phyloP scores from a whole-genome alignment of 306 rosid species.

The Phaseolus lunatus region DNA sequence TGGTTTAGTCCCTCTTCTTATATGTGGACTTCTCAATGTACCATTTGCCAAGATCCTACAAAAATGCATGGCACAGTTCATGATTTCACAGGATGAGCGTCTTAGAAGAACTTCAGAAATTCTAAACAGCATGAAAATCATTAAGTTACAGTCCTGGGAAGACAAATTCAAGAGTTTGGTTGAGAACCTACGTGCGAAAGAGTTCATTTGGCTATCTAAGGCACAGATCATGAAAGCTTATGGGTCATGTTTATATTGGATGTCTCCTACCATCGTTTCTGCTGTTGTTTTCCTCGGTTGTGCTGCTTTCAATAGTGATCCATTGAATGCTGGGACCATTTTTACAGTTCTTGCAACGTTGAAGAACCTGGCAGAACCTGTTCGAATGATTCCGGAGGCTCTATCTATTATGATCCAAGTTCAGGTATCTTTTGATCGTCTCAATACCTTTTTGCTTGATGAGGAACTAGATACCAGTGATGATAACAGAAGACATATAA shows the following conservation, averaged over 20 bases:
- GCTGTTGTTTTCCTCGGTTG: conserved; percentile 67
- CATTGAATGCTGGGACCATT: conserved; percentile 77
- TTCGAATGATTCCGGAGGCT: conserved; percentile 77
- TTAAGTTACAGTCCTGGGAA: conserved; percentile 88
- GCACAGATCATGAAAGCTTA: conserved; percentile 52
- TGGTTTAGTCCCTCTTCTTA: too few relatives aligned
- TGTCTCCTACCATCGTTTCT: conserved; percentile 75
- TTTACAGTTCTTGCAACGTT: conserved; percentile 76
- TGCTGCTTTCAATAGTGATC: conserved; percentile 52
- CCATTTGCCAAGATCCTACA: conserved; percentile 65
- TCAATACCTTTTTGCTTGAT: conserved; percentile 66
- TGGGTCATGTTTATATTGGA: conserved; percentile 65
- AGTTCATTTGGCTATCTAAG: conserved; percentile 71
- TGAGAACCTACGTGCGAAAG: conserved; percentile 56
- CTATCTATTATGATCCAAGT: conserved; percentile 76
- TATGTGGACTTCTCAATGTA: too few relatives aligned
- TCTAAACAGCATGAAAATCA: conserved; percentile 80
- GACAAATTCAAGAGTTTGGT: conserved; percentile 64
- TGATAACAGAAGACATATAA: conserved; percentile 37
- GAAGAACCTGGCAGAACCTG: conserved; percentile 75
- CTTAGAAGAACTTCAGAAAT: conserved; percentile 81
- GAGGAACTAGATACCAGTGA: conserved; percentile 55
- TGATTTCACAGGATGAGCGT: conserved; percentile 79
- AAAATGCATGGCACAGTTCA: conserved; percentile 65
- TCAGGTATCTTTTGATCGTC: conserved; percentile 75